Evolutionary conservation across 371 early-diverging fungal genomes (phyloP).

Genomic region (Rhizopus stolonifer): DNA sequence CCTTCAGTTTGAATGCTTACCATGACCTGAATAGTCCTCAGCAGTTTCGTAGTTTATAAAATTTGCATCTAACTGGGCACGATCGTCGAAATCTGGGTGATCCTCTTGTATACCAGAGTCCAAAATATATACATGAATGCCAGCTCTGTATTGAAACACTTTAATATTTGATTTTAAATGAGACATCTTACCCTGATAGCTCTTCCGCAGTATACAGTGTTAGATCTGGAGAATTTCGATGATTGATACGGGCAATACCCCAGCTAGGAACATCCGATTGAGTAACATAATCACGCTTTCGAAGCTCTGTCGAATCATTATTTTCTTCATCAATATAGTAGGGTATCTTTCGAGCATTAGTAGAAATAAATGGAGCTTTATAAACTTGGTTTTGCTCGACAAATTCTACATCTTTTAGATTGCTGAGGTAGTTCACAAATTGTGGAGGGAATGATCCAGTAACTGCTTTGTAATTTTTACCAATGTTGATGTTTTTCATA

Average conservation of each 20-base stretch:
- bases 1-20: conserved; percentile 28
- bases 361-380: conserved; percentile 14
- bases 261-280: conserved; percentile 51
- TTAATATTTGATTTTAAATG: neutral
- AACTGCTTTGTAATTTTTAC: conserved; percentile 14
- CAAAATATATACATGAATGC: conserved; percentile 68
- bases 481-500: conserved; percentile 17
- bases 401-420: conserved; percentile 49
- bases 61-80: conserved; percentile 72
- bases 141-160: conserved; percentile 36
- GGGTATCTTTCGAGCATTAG: conserved; percentile 1
- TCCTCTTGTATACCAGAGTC: conserved; percentile 73
- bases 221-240: conserved; percentile 32
- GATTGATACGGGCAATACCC: conserved; percentile 61
- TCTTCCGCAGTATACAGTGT: conserved; percentile 39
- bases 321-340: neutral
- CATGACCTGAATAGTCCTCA: conserved; percentile 54
- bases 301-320: neutral
- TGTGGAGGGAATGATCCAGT: conserved; percentile 20
- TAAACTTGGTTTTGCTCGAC: conserved; percentile 54
- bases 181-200: conserved; percentile 41
- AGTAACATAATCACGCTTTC: conserved; percentile 12
- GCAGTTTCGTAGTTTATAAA: conserved; percentile 48
- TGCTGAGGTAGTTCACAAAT: conserved; percentile 33
- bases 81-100: conserved; percentile 82